Conservation (phyloP, 1,284 basidiomycete species). For the Ceratobasidium sp. region DNA sequence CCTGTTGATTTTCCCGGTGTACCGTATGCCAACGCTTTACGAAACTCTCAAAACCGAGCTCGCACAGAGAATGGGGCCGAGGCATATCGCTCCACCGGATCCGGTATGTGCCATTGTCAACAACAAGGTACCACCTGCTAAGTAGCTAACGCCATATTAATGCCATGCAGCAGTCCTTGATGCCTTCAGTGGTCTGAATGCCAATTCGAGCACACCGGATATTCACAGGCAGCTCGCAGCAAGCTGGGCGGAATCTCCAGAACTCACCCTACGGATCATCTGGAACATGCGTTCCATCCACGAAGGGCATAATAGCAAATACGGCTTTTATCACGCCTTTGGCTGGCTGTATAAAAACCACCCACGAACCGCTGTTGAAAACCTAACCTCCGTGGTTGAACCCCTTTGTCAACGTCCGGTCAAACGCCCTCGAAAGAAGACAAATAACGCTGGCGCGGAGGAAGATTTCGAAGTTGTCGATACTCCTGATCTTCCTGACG, state of each 20-base stretch:
- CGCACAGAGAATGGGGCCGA: conserved; percentile 32
- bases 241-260: conserved; percentile 62
- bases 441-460: conserved; percentile 6
- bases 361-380: conserved; percentile 67
- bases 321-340: conserved; percentile 63
- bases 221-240: conserved; percentile 52
- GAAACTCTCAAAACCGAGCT: conserved; percentile 3
- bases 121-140: neutral
- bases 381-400: conserved; percentile 59
- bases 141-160: too few relatives aligned
- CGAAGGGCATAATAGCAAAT: conserved; percentile 59
- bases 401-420: conserved; percentile 54
- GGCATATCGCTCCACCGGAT: conserved; percentile 17
- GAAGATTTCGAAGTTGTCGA: conserved; percentile 34
- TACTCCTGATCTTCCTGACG: conserved; percentile 38
- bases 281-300: conserved; percentile 69
- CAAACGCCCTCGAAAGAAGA: conserved; percentile 39
- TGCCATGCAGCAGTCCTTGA: conserved; percentile 8
- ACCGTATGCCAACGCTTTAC: neutral
- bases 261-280: conserved; percentile 62
- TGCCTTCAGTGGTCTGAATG: conserved; percentile 44
- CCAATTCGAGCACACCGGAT: conserved; percentile 37
- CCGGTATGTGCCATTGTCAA: neutral
- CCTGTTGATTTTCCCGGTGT: too few relatives aligned
- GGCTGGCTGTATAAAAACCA: conserved; percentile 69